phyloP scores from a whole-genome alignment of 148 eudicot species.

The Agrostemma githago region DNA sequence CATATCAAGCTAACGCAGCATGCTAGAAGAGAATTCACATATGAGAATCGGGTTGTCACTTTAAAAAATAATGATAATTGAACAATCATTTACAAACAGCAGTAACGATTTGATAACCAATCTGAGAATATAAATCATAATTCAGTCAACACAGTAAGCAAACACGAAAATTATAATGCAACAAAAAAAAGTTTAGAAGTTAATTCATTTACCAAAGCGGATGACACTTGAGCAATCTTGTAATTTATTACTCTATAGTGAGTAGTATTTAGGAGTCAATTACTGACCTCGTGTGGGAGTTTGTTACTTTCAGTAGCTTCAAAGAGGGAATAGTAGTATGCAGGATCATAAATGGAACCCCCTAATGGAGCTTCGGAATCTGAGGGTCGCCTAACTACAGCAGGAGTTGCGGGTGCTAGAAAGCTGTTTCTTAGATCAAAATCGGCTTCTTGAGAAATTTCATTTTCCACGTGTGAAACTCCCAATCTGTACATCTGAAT shows the following conservation, averaged over 20 bases:
- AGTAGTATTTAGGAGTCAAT: background rate
- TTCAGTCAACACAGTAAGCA: background rate
- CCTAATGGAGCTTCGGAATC: conserved; percentile 72
- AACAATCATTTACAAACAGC: background rate
- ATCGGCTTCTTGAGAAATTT: conserved; percentile 65
- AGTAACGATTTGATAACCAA: background rate
- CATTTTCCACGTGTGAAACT: conserved; percentile 50
- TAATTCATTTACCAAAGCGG: background rate
- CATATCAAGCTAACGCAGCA: background rate
- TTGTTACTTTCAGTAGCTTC: conserved; percentile 47
- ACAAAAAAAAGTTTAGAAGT: background rate
- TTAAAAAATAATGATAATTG: background rate
- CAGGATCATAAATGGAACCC: conserved; percentile 90
- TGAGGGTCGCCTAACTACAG: conserved; percentile 39
- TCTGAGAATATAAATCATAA: background rate
- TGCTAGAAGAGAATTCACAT: background rate
- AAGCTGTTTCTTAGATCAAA: conserved; percentile 84
- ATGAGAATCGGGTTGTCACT: background rate
- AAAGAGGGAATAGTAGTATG: conserved; percentile 77
- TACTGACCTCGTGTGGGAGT: conserved; percentile 41
- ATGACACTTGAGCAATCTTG: background rate
- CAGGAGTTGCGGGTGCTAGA: conserved; percentile 64
- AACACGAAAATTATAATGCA: background rate
- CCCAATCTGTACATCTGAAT: conserved; percentile 98
- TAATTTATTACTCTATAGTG: background rate